Conservation (phyloP, 306 rosid genomes). For the Castanospermum australe region DNA sequence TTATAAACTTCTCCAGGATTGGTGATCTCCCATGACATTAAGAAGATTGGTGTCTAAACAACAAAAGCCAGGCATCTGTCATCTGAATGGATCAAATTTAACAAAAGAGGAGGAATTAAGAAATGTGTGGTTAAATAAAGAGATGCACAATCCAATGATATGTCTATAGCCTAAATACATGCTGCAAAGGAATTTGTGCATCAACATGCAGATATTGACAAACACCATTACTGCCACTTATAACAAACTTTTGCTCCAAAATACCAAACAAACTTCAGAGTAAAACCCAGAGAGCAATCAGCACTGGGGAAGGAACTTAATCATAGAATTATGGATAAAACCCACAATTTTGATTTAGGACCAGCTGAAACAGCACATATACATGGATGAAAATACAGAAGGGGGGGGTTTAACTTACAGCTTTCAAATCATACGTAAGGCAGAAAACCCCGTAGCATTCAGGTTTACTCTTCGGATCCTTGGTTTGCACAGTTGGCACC, state of each 20-base stretch:
- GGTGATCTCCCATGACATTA: background rate
- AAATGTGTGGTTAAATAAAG: background rate
- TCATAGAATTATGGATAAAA: background rate
- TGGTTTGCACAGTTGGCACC: slow-evolving; percentile 48
- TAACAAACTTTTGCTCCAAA: slow-evolving; percentile 15
- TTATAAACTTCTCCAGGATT: background rate
- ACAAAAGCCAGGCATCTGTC: background rate
- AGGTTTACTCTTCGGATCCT: slow-evolving; percentile 53
- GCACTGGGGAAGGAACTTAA: background rate
- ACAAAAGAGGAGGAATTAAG: background rate
- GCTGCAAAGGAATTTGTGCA: background rate
- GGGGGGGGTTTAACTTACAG: slow-evolving; percentile 54
- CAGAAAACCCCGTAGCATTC: slow-evolving; percentile 93
- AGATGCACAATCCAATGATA: background rate
- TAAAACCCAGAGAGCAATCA: background rate
- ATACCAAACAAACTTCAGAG: background rate
- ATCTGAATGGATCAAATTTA: background rate
- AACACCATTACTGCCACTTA: background rate
- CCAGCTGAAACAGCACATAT: background rate
- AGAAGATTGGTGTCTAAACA: background rate
- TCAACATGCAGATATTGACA: slow-evolving; percentile 29
- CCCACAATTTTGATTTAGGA: background rate
- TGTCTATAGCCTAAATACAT: background rate
- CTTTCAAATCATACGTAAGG: slow-evolving; percentile 91
- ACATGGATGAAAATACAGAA: slow-evolving; percentile 4